phyloP scores from a whole-genome alignment of 2,329 filamentous ascomycete species.

The Sporothrix luriei region DNA sequence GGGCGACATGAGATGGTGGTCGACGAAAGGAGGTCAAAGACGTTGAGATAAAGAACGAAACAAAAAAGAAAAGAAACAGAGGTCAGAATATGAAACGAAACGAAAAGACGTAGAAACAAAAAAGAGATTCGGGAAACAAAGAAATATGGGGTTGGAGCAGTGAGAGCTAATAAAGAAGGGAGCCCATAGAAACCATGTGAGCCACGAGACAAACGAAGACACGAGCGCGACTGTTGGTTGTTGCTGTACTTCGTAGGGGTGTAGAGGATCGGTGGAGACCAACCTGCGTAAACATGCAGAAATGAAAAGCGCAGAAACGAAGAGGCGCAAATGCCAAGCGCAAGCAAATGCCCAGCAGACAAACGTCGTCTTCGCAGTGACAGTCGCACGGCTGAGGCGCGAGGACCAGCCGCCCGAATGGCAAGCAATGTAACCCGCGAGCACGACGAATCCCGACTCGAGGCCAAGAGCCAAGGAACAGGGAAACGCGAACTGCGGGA shows the following conservation, averaged over 20 bases:
- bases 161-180: background rate
- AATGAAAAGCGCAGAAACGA: background rate
- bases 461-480: background rate
- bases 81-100: background rate
- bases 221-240: background rate
- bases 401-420: slow-evolving; percentile 1
- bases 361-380: too few species aligned
- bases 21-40: background rate
- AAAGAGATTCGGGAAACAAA: background rate
- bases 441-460: background rate
- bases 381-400: background rate
- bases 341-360: background rate
- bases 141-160: background rate
- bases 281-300: too few species aligned
- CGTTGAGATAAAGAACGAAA: background rate
- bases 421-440: background rate
- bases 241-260: slow-evolving; percentile 14
- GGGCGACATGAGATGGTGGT: background rate
- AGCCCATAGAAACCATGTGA: background rate
- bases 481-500: background rate
- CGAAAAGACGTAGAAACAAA: background rate
- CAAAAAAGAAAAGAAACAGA: background rate
- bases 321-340: background rate
- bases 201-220: background rate
- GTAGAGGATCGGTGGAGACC: background rate